Conservation (phyloP, 495 filamentous ascomycete species). For the Beverwykella pulmonaria region DNA sequence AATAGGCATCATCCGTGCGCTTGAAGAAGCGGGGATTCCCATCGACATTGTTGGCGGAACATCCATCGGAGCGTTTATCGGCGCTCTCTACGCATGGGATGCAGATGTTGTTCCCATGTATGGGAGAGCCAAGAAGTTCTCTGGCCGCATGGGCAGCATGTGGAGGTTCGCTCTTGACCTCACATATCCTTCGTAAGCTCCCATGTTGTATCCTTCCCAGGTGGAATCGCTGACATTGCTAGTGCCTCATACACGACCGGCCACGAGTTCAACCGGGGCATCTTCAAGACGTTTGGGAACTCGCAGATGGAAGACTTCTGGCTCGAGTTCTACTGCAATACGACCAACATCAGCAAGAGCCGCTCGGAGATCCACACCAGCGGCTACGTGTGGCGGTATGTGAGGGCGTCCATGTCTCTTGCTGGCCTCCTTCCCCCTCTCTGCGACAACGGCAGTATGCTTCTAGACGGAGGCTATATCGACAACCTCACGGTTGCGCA, state of each 20-base stretch:
- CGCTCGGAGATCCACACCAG: conserved; percentile 88
- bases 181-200: conserved; percentile 76
- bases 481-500: conserved; percentile 96
- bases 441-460: conserved; percentile 94
- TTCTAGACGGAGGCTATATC: conserved; percentile 94
- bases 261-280: conserved; percentile 98
- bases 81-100: conserved; percentile 91
- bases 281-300: conserved; percentile 97
- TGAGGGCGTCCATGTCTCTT: conserved; percentile 93
- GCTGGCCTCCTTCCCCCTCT: conserved; percentile 90
- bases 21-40: conserved; percentile 95
- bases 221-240: conserved; percentile 1
- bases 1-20: conserved; percentile 87
- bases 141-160: conserved; percentile 93
- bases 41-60: conserved; percentile 96
- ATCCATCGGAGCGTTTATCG: conserved; percentile 97
- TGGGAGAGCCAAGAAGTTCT: conserved; percentile 93
- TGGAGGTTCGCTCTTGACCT: conserved; percentile 96
- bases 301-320: conserved; percentile 98
- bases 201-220: conserved; percentile 40
- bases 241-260: conserved; percentile 86
- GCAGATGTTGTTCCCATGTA: conserved; percentile 97
- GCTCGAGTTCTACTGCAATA: conserved; percentile 99
- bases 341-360: conserved; percentile 92
- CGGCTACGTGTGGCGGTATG: conserved; percentile 95